Evolutionary conservation across 2,329 filamentous ascomycete genomes (phyloP), one percentile per base, ranked within the genome.

Genomic region (Calonectria pauciramosa): DNA sequence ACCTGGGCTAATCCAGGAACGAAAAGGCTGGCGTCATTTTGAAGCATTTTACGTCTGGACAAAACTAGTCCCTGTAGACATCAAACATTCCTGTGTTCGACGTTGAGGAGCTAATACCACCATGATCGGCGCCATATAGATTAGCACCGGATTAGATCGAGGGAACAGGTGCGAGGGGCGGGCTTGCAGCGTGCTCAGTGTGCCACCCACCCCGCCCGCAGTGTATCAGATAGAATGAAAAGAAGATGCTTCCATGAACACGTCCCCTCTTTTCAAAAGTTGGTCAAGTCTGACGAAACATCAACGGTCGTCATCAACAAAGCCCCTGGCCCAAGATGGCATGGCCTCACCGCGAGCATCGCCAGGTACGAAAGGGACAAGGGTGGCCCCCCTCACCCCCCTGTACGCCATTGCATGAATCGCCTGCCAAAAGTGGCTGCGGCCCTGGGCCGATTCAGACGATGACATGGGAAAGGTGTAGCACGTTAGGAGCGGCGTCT

Each of bases 361-460:
- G 23, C 49, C 44, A 54, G 44, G 36, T n/a, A 41, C 59, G 49
- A 34, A 28, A 34, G 28, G n/a, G 13, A 49, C 68, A 64, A 70
- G 71, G 71, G 54, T 66, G 20, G 18, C 23, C 56, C 52, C 34
- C 7, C 56, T 8, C 34, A 0, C 56, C n/a, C 44, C 68, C 71
- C 68, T 68, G 68, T 51, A 67, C 44, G 26, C 30, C n/a, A 64
- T 64, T 71, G 72, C 72, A 74, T 74, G 68, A 74, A 74, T 68
- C 63, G 60, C 41, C 68, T 56, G 41, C 63, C 64, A 71, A 56
- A 71, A 66, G 23, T 38, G 72, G 67, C 67, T 26, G 30, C 64
- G 72, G 56, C 26, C 14, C 47, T 71, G 72, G 60, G 65, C 54
- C 56, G 54, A 64, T 71, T 44, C 52, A 36, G 51, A 70, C 32